Evolutionary conservation across 768 basidiomycete species (phyloP), one percentile per base, ranked within the genome.

Genomic region (Phallus indusiatus): DNA sequence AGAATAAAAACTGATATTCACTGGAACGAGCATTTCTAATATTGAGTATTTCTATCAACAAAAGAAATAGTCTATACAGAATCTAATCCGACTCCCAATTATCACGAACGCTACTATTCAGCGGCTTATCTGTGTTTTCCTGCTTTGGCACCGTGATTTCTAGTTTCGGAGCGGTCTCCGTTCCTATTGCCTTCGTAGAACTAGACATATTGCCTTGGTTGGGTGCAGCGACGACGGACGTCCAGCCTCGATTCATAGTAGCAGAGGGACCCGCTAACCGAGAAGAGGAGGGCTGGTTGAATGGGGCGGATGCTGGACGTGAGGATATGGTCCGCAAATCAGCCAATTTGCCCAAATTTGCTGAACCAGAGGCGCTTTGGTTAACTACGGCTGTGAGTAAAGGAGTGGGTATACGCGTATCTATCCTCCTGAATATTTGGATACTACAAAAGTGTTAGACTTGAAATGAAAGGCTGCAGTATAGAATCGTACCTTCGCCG

Each of bases 391-490:
- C 65, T 1, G 90, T 91, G 6, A 97, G 77, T 3, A 85, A 72
- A 1, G 90, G 89, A 1, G 65, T 68, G 0, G 94, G 93, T 5
- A 90, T 72, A 21, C 90, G 82, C 0, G 92, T 86, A 68, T 96
- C 94, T 51, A 94, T 71, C 14, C 91, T 81, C 35, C 90, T 79
- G 53, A 90, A 74, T 52, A 96, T 80, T 67, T 91, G 87, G 1
- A 95, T 87, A 63, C 90, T 86, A 60, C 55, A 54, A 47, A 42
- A 37, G 8, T 54, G 47, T 37, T 57, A 22, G 18, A 28, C 42
- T 12, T 48, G 20, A 54, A 18, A 20, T 12, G 35, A 22, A 48
- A 59, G 22, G 55, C 16, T 22, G 20, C 14, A 12, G 50, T 18
- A 24, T 21, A 21, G 12, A 18, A 17, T 69, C 71, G 20, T 18